phyloP scores from a whole-genome alignment of 495 filamentous ascomycete species.

The Neurospora sp. region DNA sequence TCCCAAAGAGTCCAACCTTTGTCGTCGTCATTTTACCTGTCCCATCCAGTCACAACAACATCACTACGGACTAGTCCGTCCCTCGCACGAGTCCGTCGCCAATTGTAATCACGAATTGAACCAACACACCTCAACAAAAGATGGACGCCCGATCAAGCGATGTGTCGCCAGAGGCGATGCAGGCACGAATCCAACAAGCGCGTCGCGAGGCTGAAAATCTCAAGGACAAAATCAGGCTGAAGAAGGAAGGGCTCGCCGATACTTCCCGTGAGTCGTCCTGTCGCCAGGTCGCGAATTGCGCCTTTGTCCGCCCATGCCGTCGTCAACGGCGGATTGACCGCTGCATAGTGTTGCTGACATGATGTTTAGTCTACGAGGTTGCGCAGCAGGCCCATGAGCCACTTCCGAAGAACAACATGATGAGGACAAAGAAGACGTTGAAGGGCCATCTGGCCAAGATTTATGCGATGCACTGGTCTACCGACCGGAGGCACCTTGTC shows the following conservation, averaged over 20 bases:
- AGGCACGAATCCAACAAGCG: constrained; percentile 83
- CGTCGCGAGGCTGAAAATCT: constrained; percentile 95
- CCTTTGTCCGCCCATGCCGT: not conserved
- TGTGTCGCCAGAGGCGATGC: constrained; percentile 52
- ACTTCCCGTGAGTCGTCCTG: constrained; percentile 69
- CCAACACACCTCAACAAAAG: constrained; percentile 9
- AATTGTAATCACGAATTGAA: constrained; percentile 13
- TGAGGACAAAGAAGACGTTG: constrained; percentile 90
- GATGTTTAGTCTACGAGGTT: constrained; percentile 69
- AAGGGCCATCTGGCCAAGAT: constrained; percentile 99
- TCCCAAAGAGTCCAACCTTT: constrained; percentile 17
- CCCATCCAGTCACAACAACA: constrained; percentile 17
- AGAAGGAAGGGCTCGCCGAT: constrained; percentile 98
- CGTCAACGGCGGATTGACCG: not conserved
- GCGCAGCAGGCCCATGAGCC: constrained; percentile 80
- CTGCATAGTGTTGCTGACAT: constrained; percentile 5
- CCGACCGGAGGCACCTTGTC: constrained; percentile 92
- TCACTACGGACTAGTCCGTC: constrained; percentile 9
- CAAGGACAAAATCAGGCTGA: constrained; percentile 98
- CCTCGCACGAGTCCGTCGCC: constrained; percentile 8
- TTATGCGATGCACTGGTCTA: constrained; percentile 99
- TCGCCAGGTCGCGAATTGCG: not conserved
- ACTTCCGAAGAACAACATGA: constrained; percentile 77
- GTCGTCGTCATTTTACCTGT: constrained; percentile 8
- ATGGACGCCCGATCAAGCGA: constrained; percentile 47